phyloP scores from a whole-genome alignment of 352 stramenopile species.

The Globisporangium emineosum region DNA sequence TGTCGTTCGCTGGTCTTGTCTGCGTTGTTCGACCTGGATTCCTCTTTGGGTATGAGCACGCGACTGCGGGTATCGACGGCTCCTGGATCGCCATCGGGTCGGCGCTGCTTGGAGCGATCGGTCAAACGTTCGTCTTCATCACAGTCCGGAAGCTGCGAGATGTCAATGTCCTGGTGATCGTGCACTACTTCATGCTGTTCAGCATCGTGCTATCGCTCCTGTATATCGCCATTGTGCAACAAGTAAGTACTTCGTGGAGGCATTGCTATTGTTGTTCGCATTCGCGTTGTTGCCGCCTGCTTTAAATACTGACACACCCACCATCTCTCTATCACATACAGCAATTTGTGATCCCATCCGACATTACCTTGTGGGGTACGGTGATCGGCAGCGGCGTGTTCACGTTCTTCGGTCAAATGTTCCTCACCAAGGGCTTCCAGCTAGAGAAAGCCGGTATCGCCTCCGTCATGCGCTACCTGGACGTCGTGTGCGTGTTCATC shows the following conservation, averaged over 20 bases:
- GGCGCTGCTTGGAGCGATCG: conserved; percentile 52
- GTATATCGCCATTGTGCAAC: conserved; percentile 56
- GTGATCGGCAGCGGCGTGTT: not conserved
- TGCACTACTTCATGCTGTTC: conserved; percentile 82
- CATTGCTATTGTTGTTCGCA: not conserved
- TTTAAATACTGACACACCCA: not conserved
- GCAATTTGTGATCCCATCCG: not conserved
- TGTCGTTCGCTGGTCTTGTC: conserved; percentile 34
- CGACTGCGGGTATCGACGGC: conserved; percentile 33
- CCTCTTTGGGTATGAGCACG: conserved; percentile 42
- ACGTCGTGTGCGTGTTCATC: not conserved
- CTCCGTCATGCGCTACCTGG: not conserved
- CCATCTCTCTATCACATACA: not conserved
- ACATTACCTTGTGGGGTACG: not conserved
- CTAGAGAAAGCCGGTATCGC: not conserved
- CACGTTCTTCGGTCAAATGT: not conserved
- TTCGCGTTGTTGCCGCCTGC: not conserved
- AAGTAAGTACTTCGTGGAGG: conserved; percentile 27
- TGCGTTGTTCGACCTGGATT: conserved; percentile 40
- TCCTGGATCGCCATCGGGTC: conserved; percentile 50
- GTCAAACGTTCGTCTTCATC: conserved; percentile 71
- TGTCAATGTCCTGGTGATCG: conserved; percentile 56
- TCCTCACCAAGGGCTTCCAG: not conserved
- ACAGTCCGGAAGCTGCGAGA: conserved; percentile 58
- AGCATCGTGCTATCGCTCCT: conserved; percentile 40